Evolutionary conservation across 2,329 filamentous ascomycete genomes (phyloP), one percentile per base, ranked within the genome.

Genomic region (Monascus ruber): DNA sequence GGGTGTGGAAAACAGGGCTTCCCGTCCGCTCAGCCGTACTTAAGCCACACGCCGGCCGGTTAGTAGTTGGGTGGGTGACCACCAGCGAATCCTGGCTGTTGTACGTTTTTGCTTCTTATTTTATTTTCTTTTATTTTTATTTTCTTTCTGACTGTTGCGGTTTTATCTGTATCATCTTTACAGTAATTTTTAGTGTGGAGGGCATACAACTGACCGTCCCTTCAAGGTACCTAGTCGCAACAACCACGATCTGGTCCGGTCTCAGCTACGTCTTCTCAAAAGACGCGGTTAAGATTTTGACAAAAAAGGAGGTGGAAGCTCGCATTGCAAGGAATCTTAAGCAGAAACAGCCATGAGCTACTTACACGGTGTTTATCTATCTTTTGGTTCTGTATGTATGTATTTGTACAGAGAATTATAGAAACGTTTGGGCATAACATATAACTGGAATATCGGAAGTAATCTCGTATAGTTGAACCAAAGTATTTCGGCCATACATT

Each of bases 221-320:
- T 53, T 9, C 66, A 49, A 89, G 85, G 55, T 89, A 85, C 51
- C 63, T 93, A 9, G 89, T 98, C 2, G 88, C 87, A 1, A 76
- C 73, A 0, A 98, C 91, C 4, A 98, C 91, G 0, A 64, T 94
- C 5, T 96, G 88, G 85, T 95, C 87, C 46, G 91, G 91, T 5
- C 71, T 88, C 9, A 94, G 88, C 60, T 98, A 98, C 59, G 72
- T 94, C 5, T 93, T 82, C 58, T 85, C 79, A 49, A 94, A 91
- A 59, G 83, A 94, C 52, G 89, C 87, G 0, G 88, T 96, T 27
- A 93, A 83, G 60, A 95, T 96, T 40, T 60, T 96, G 33, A 66
- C 59, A 9, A 64, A 68, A 33, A 53, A 65, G 36, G 63, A 67
- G 38, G 49, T 63, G 11, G 59, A 64, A 37, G 56, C 54, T 42